Conservation (phyloP, 306 rosid species). For the Herpetospermum pedunculosum region DNA sequence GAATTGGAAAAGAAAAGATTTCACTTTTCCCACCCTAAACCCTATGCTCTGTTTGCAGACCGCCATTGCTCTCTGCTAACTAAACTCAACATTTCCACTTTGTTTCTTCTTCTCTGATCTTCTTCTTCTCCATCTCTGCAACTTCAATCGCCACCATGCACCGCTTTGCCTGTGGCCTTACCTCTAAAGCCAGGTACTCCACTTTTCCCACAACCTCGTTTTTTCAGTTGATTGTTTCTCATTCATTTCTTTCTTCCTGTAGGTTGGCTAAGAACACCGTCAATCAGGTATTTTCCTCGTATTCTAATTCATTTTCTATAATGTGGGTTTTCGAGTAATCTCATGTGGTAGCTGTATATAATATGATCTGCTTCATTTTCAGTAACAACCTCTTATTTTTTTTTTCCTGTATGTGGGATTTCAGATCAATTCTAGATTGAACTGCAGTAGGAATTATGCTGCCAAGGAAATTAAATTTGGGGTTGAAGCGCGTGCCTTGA, state of each 20-base stretch:
- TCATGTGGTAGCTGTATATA: neutral
- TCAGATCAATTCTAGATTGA: slow-evolving; percentile 24
- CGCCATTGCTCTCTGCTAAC: neutral
- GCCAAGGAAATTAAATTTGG: slow-evolving; percentile 44
- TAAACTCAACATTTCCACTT: neutral
- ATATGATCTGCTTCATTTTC: neutral
- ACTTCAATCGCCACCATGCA: slow-evolving; percentile 20
- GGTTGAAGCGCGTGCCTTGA: slow-evolving; percentile 34
- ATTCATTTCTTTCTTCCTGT: neutral
- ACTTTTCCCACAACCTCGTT: neutral
- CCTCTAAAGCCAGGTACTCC: slow-evolving; percentile 39
- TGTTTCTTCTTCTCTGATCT: neutral
- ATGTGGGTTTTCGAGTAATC: neutral
- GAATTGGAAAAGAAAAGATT: neutral
- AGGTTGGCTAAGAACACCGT: neutral
- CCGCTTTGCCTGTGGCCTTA: slow-evolving; percentile 32
- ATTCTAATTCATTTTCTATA: neutral
- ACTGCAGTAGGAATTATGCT: slow-evolving; percentile 37
- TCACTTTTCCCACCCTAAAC: neutral
- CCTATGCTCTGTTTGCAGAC: neutral
- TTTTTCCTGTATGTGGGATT: slow-evolving; percentile 13
- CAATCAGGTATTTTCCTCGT: neutral
- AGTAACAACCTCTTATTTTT: neutral
- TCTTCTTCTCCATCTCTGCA: neutral
- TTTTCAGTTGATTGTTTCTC: neutral